phyloP scores from a whole-genome alignment of 768 basidiomycete genomes.

The Phlegmacium glaucopus region DNA sequence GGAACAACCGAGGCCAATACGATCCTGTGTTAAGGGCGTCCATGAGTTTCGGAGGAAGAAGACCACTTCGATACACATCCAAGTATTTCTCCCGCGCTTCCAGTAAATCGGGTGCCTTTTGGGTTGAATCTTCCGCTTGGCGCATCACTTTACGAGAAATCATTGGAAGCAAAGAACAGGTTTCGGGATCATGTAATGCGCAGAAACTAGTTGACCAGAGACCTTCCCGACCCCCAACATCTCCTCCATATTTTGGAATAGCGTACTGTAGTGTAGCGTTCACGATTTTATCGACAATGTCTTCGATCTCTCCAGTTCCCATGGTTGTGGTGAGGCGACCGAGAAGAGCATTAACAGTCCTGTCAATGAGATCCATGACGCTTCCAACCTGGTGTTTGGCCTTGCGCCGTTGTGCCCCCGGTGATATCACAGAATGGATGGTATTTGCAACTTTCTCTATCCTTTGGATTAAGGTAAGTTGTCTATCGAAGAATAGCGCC shows the following conservation, averaged over 20 bases:
- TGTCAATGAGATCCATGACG: constrained; percentile 77
- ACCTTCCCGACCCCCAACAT: constrained; percentile 30
- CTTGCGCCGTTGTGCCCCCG: constrained; percentile 44
- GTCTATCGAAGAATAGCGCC: constrained; percentile 64
- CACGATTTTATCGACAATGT: constrained; percentile 64
- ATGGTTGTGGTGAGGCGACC: constrained; percentile 44
- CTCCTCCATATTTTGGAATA: constrained; percentile 55
- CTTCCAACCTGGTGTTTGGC: constrained; percentile 56
- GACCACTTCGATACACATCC: constrained; percentile 59
- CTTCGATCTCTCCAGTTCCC: constrained; percentile 61
- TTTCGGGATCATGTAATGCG: constrained; percentile 53
- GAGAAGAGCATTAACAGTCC: constrained; percentile 58
- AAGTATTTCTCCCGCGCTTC: constrained; percentile 51
- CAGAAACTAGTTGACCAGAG: constrained; percentile 60
- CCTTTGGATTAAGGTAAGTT: constrained; percentile 54
- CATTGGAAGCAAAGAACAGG: constrained; percentile 51
- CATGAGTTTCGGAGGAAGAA: constrained; percentile 51
- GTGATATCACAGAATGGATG: constrained; percentile 50
- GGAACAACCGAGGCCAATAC: constrained; percentile 69
- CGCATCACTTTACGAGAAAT: constrained; percentile 45
- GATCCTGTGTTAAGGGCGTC: constrained; percentile 62
- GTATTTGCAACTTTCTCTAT: constrained; percentile 62
- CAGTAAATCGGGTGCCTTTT: constrained; percentile 29
- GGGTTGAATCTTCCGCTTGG: constrained; percentile 27
- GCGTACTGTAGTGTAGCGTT: constrained; percentile 77